These are phyloP conservation scores for Sporobolomyces pararoseus DNA, from an alignment of 768 basidiomycete species.

Conservation along the genomic window DNA sequence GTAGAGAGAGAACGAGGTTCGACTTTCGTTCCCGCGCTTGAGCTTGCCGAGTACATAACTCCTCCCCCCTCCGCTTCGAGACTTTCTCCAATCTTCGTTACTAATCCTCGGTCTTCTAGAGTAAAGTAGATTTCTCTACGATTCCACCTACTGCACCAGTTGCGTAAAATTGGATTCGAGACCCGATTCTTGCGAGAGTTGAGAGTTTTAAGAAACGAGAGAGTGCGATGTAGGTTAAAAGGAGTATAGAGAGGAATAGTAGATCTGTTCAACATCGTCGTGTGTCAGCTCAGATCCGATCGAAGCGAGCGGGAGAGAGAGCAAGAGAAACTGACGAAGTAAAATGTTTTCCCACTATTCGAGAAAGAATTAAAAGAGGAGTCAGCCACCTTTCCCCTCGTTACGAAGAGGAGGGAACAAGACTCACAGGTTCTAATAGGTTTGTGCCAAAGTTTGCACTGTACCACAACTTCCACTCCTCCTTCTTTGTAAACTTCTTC, in stretches of 20 bases:
- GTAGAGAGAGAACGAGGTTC: too few relatives aligned
- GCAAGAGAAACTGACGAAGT: not conserved
- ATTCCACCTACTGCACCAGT: not conserved
- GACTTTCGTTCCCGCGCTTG: too few relatives aligned
- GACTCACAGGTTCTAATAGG: slow-evolving; percentile 15
- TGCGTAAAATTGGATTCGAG: not conserved
- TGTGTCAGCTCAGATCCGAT: not conserved
- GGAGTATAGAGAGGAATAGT: not conserved
- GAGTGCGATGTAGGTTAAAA: slow-evolving; percentile 1
- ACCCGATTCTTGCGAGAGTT: not conserved
- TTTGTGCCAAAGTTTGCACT: not conserved
- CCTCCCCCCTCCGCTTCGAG: too few relatives aligned
- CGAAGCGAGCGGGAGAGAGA: not conserved
- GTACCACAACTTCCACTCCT: slow-evolving; percentile 11
- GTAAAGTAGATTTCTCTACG: too few relatives aligned
- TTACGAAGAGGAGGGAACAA: too few relatives aligned
- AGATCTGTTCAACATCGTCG: not conserved
- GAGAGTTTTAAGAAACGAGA: not conserved
- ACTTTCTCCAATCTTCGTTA: too few relatives aligned
- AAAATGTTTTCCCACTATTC: slow-evolving; percentile 13
- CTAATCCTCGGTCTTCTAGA: too few relatives aligned
- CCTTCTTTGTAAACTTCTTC: not conserved
- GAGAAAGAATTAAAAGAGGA: not conserved
- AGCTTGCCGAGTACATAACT: too few relatives aligned
- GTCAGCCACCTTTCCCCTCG: too few relatives aligned